Conservation (phyloP, 805 yeast species). For the Torulaspora gathmanii region DNA sequence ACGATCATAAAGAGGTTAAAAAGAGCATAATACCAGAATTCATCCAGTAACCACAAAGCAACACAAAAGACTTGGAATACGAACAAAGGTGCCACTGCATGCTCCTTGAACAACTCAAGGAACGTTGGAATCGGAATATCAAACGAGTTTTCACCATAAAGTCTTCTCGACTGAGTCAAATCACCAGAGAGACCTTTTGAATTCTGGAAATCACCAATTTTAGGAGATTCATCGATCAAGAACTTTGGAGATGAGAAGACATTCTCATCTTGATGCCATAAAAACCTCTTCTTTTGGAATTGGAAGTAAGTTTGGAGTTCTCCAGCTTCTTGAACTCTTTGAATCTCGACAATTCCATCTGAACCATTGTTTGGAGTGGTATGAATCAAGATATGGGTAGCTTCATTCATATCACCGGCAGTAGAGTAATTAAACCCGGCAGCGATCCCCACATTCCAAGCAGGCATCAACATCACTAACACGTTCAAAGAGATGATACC, state of each 20-base stretch:
- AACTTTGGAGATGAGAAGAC: conserved; percentile 80
- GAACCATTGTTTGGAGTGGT: conserved; percentile 86
- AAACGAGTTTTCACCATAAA: conserved; percentile 80
- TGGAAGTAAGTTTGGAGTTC: conserved; percentile 64
- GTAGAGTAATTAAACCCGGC: conserved; percentile 61
- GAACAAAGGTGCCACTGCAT: conserved; percentile 96
- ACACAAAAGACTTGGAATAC: conserved; percentile 96
- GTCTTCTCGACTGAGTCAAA: conserved; percentile 45
- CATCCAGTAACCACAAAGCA: conserved; percentile 93
- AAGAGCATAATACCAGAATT: conserved; percentile 91
- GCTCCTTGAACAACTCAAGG: conserved; percentile 86
- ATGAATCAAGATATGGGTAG: conserved; percentile 65
- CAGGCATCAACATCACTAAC: conserved; percentile 83
- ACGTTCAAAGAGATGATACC: conserved; percentile 67
- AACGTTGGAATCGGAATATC: conserved; percentile 96
- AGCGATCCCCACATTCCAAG: conserved; percentile 77
- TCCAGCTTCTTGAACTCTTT: conserved; percentile 50
- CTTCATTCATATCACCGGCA: conserved; percentile 53
- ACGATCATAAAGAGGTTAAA: conserved; percentile 89
- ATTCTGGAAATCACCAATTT: conserved; percentile 51
- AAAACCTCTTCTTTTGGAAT: conserved; percentile 88
- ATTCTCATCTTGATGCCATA: conserved; percentile 51
- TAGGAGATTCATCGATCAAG: conserved; percentile 52
- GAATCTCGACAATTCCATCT: conserved; percentile 68
- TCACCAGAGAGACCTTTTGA: conserved; percentile 54